Conservation (phyloP, 2,329 filamentous ascomycete species). For the Colletotrichum tamarilloi region DNA sequence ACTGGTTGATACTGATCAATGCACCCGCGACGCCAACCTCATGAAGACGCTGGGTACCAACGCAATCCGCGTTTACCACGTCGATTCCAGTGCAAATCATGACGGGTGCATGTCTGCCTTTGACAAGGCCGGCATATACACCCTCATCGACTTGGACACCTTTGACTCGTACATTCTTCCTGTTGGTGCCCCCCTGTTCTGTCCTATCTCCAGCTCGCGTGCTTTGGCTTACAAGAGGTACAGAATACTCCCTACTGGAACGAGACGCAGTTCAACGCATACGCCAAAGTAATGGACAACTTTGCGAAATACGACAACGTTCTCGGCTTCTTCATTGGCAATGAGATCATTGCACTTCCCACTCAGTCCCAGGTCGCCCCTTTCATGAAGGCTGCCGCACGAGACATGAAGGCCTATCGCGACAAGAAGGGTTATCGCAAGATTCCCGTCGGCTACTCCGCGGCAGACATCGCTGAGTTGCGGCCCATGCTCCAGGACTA, state of each 20-base stretch:
- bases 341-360: conserved; percentile 80
- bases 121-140: conserved; percentile 82
- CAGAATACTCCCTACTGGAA: conserved; percentile 77
- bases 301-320: conserved; percentile 84
- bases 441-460: conserved; percentile 88
- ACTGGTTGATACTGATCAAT: conserved; percentile 80
- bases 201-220: not conserved
- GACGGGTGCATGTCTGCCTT: conserved; percentile 84
- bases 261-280: conserved; percentile 74
- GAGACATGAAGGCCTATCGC: conserved; percentile 86
- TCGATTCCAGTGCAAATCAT: conserved; percentile 78
- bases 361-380: conserved; percentile 75
- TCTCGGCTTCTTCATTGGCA: conserved; percentile 87
- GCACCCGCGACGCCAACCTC: conserved; percentile 76
- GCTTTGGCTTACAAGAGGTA: not conserved
- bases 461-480: conserved; percentile 81
- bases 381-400: conserved; percentile 83
- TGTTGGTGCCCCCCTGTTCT: conserved; percentile 49
- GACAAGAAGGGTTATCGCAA: conserved; percentile 80
- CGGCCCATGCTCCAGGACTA: conserved; percentile 75
- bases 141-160: conserved; percentile 85
- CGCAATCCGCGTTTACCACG: conserved; percentile 88
- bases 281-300: conserved; percentile 78
- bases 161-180: conserved; percentile 76
- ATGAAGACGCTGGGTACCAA: conserved; percentile 88